These are phyloP conservation scores for Liquidambar formosana DNA, from an alignment of 164 flowering plant genomes.

Conservation along the genomic window DNA sequence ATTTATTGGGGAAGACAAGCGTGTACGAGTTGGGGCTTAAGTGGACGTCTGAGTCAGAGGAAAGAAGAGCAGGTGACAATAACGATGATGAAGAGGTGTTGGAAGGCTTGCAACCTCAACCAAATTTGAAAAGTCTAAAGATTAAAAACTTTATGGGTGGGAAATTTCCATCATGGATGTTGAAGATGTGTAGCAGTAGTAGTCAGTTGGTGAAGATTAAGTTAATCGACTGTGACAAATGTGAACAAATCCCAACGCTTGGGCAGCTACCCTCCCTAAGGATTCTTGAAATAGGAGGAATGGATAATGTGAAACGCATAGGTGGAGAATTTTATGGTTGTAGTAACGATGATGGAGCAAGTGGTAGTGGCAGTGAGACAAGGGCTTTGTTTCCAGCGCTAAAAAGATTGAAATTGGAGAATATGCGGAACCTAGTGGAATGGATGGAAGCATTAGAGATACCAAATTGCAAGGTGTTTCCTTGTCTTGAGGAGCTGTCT, in stretches of 20 bases:
- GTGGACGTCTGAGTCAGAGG: no score
- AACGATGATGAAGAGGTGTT: neutral
- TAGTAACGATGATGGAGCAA: neutral
- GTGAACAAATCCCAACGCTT: slow-evolving; percentile 8
- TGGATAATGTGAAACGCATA: slow-evolving; percentile 3
- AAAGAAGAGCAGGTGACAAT: neutral
- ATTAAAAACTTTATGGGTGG: neutral
- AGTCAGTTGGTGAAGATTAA: neutral
- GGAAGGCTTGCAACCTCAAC: slow-evolving; percentile 4
- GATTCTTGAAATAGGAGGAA: neutral
- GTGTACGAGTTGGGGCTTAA: neutral
- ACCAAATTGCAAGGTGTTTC: neutral
- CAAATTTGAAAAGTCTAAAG: neutral
- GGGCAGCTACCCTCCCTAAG: slow-evolving; percentile 18
- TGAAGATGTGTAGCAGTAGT: no score
- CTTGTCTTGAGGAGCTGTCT: slow-evolving; percentile 8
- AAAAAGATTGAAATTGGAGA: neutral
- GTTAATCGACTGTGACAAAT: neutral
- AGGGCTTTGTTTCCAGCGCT: slow-evolving; percentile 13
- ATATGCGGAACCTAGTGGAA: slow-evolving; percentile 13
- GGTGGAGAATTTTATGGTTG: slow-evolving; percentile 8
- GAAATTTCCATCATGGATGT: slow-evolving; percentile 8
- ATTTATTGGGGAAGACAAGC: neutral
- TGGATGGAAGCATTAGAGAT: slow-evolving; percentile 5
- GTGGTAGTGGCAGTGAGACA: neutral